These are phyloP conservation scores for Pichia paraexigua DNA, from an alignment of 805 yeast species.

Conservation along the genomic window DNA sequence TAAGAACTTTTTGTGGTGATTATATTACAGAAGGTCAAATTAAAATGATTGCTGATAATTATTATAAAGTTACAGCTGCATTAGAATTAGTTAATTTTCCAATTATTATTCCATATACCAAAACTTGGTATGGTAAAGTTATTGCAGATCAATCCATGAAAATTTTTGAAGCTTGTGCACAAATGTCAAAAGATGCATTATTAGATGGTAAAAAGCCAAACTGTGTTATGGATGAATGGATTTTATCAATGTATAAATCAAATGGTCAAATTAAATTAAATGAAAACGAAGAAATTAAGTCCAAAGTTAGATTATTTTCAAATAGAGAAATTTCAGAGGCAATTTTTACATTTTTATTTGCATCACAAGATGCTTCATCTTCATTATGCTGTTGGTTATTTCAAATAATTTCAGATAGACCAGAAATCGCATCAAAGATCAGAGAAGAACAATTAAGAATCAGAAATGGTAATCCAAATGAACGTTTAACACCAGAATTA, in stretches of 20 bases:
- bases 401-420: conserved; percentile 93
- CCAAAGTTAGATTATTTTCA: conserved; percentile 71
- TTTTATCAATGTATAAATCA: conserved; percentile 57
- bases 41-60: conserved; percentile 82
- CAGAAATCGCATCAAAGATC: conserved; percentile 77
- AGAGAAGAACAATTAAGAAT: conserved; percentile 87
- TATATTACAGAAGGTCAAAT: conserved; percentile 91
- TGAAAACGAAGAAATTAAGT: conserved; percentile 38
- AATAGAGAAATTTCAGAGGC: conserved; percentile 94
- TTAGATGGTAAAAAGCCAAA: conserved; percentile 68
- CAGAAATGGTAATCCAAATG: conserved; percentile 66
- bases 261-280: conserved; percentile 27
- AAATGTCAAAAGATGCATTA: conserved; percentile 73
- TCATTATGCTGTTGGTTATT: conserved; percentile 97
- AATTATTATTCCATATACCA: conserved; percentile 88
- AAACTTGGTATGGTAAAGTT: conserved; percentile 95
- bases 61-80: conserved; percentile 89
- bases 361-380: conserved; percentile 97
- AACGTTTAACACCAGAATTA: conserved; percentile 57
- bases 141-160: conserved; percentile 93
- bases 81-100: conserved; percentile 97
- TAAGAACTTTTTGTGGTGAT: conserved; percentile 92
- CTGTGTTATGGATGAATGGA: conserved; percentile 96
- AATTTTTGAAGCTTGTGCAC: conserved; percentile 84
- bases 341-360: conserved; percentile 91